Evolutionary conservation across 2,329 filamentous ascomycete species (phyloP).

Genomic region (Trichoderma pleuroti): DNA sequence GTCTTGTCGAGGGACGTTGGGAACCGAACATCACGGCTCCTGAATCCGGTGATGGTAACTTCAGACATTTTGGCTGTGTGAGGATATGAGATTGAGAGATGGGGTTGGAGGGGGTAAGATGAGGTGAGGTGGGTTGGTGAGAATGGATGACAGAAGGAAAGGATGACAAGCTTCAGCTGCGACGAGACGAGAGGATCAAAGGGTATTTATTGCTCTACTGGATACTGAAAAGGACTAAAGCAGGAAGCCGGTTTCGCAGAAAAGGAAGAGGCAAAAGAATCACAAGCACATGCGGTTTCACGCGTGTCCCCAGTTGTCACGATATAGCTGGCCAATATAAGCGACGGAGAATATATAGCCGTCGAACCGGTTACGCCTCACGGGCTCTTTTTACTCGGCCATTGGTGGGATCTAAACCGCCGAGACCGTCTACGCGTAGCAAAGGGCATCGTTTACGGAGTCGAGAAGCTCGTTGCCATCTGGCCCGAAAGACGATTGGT

Average conservation of each 20-base stretch:
- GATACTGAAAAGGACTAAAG: background rate
- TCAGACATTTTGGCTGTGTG: constrained; percentile 34
- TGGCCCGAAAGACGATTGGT: constrained; percentile 3
- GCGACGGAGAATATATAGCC: constrained; percentile 11
- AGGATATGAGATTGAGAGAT: background rate
- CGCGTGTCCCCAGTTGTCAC: background rate
- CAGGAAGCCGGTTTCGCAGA: background rate
- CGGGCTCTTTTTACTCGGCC: no score
- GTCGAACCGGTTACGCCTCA: background rate
- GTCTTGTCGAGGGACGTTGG: constrained; percentile 94
- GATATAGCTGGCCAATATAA: background rate
- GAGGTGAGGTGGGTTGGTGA: background rate
- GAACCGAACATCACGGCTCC: constrained; percentile 71
- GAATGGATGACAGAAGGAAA: background rate
- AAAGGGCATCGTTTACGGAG: background rate
- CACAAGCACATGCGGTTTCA: background rate
- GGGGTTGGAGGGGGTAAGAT: background rate
- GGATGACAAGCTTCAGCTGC: background rate
- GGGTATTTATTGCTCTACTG: constrained; percentile 13
- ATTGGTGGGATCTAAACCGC: constrained; percentile 7
- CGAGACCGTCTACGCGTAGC: background rate
- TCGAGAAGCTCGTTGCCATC: background rate
- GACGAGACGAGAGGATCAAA: background rate
- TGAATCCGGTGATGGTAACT: constrained; percentile 69
- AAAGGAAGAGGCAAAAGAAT: background rate